Percentiles rank a stretch among this genome's conserved stretches.
These are phyloP conservation scores for Globisporangium okanoganense DNA, from an alignment of 352 stramenopile species.

Conservation along the genomic window DNA sequence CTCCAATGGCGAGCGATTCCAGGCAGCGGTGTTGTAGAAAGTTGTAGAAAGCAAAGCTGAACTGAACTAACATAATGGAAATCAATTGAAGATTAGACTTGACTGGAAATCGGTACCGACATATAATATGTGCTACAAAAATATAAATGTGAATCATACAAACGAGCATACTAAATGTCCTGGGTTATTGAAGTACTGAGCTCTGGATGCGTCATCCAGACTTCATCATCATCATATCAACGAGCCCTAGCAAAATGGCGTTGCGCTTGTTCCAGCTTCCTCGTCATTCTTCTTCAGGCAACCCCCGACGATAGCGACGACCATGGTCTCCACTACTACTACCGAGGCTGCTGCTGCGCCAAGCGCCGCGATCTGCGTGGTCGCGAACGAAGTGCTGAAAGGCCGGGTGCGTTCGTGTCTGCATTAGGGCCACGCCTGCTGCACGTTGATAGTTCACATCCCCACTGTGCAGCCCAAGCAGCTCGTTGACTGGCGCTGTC, in stretches of 20 bases:
- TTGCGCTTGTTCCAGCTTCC: neutral
- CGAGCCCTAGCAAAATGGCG: neutral
- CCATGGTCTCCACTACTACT: neutral
- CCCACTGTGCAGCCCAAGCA: neutral
- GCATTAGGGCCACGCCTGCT: too few species aligned
- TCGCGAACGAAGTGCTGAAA: constrained; percentile 82
- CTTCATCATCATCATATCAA: neutral
- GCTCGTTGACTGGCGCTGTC: neutral
- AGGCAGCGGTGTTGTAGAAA: constrained; percentile 1
- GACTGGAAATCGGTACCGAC: neutral
- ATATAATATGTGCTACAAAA: neutral
- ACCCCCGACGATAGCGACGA: neutral
- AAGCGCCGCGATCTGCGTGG: constrained; percentile 70
- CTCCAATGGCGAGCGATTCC: constrained; percentile 23
- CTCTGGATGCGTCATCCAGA: neutral
- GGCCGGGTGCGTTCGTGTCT: constrained; percentile 58
- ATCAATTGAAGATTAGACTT: neutral
- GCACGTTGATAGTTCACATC: too few species aligned
- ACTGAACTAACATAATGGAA: neutral
- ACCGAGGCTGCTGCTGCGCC: constrained; percentile 19
- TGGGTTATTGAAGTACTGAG: neutral
- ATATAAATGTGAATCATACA: neutral
- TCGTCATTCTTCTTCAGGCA: neutral
- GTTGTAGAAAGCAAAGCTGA: too few species aligned
- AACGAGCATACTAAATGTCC: neutral